Percentiles rank a stretch among this genome's conserved stretches.
Evolutionary conservation across 169 alveolate species (phyloP).

Genomic region (Cryptosporidium bovis): DNA sequence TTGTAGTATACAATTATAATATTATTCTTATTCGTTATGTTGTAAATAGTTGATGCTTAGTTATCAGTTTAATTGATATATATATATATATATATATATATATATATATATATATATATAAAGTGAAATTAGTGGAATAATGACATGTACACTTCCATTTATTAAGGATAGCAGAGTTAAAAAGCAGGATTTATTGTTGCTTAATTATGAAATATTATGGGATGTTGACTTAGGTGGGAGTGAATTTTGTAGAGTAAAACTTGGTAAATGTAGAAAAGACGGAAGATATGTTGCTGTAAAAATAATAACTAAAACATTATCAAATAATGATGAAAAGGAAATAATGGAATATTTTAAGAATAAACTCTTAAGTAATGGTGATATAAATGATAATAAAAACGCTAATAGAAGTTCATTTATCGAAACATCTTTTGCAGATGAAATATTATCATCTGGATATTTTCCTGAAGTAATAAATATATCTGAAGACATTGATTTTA

Average conservation of each 20-base stretch:
- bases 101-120: background rate
- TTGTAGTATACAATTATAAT: too few species aligned
- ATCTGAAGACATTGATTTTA: conserved; percentile 48
- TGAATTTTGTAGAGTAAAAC: conserved; percentile 52
- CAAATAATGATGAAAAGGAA: conserved; percentile 23
- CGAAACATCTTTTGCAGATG: background rate
- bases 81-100: background rate
- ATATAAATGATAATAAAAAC: background rate
- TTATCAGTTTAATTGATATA: background rate
- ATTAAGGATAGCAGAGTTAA: background rate
- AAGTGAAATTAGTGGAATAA: background rate
- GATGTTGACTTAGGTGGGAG: conserved; percentile 73
- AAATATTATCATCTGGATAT: background rate
- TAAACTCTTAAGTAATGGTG: background rate
- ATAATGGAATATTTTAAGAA: conserved; percentile 19
- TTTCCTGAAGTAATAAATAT: conserved; percentile 49
- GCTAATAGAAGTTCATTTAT: background rate
- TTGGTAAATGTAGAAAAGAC: conserved; percentile 19
- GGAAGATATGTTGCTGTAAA: conserved; percentile 55
- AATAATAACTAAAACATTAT: conserved; percentile 39
- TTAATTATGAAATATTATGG: conserved; percentile 46
- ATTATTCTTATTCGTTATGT: too few species aligned
- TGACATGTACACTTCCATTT: conserved; percentile 48
- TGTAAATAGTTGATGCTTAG: background rate
- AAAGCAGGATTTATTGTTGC: conserved; percentile 35